A percentile compares a stretch with the other conserved stretches of the same genome.
These are phyloP conservation scores for Podila horticola DNA, from an alignment of 192 early-diverging fungal genomes.

Conservation along the genomic window DNA sequence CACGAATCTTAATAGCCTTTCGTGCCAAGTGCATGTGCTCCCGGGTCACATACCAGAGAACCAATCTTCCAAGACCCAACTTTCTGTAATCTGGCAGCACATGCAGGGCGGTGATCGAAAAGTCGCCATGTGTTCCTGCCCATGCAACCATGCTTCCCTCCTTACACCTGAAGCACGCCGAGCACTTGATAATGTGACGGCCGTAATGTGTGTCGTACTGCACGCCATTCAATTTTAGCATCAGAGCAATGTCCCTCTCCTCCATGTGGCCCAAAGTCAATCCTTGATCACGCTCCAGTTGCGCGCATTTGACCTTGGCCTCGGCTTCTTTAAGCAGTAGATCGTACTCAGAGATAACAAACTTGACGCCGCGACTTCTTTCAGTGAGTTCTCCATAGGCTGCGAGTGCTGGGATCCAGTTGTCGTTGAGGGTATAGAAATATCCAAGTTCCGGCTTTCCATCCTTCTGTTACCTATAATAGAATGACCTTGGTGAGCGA, in stretches of 20 bases:
- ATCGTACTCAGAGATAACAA: conserved; percentile 28
- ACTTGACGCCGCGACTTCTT: conserved; percentile 21
- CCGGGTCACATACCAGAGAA: conserved; percentile 16
- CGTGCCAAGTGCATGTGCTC: conserved; percentile 18
- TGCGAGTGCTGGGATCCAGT: conserved; percentile 13
- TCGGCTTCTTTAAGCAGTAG: conserved; percentile 7
- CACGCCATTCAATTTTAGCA: conserved; percentile 22
- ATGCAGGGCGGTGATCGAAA: conserved; percentile 36
- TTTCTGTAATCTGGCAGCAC: conserved; percentile 34
- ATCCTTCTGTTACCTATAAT: not conserved
- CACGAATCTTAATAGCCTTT: not conserved
- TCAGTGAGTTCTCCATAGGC: not conserved
- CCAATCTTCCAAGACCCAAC: conserved; percentile 27
- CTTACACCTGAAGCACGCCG: conserved; percentile 17
- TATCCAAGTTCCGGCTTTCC: not conserved
- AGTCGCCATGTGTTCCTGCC: conserved; percentile 45
- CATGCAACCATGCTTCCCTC: conserved; percentile 33
- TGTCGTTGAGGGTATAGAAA: conserved; percentile 30
- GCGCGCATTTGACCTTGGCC: conserved; percentile 3
- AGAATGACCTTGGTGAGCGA: no score
- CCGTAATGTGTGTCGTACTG: conserved; percentile 14
- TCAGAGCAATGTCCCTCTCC: conserved; percentile 16
- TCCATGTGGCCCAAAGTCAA: conserved; percentile 23
- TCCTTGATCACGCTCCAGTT: conserved; percentile 9
- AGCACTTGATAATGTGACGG: conserved; percentile 14